A percentile compares a stretch with the other conserved stretches of the same genome.
Evolutionary conservation across 106 monocot genomes (phyloP).

Genomic region (Hemerocallis citrina): DNA sequence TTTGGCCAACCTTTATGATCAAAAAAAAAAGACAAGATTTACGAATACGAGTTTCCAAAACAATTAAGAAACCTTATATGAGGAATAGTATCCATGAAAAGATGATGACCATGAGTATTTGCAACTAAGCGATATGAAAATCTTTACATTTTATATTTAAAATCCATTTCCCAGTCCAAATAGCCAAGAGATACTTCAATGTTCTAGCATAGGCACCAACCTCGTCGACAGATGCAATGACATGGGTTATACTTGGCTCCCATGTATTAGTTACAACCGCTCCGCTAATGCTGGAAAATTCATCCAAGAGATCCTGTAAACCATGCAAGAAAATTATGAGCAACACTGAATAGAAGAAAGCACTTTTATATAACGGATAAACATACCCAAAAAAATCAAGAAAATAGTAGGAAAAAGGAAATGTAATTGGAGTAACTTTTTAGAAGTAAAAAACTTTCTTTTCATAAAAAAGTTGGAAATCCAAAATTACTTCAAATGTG

Average conservation of each 20-base stretch:
- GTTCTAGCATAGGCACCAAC: conserved; percentile 80
- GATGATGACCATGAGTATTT: no score
- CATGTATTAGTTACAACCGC: conserved; percentile 35
- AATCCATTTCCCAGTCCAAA: conserved; percentile 85
- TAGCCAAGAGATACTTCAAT: conserved; percentile 76
- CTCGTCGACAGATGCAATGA: conserved; percentile 80
- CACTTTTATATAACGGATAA: background rate
- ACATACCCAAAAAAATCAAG: background rate
- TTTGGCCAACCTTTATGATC: no score
- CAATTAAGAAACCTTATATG: no score
- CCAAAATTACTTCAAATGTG: no score
- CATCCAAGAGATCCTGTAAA: conserved; percentile 34
- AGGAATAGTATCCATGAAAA: no score
- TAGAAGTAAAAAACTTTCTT: background rate
- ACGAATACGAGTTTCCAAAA: no score
- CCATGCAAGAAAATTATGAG: background rate
- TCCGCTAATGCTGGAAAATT: conserved; percentile 56
- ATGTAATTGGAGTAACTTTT: background rate
- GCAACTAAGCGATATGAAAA: no score
- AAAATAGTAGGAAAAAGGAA: background rate
- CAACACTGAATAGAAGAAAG: background rate
- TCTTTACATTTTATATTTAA: conserved; percentile 74
- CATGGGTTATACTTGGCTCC: conserved; percentile 68
- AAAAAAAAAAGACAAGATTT: no score
- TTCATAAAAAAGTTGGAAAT: no score